Percentiles rank a stretch among this genome's conserved stretches.
Conservation (phyloP, 331 rosid genomes). For the Malus hybrid region DNA sequence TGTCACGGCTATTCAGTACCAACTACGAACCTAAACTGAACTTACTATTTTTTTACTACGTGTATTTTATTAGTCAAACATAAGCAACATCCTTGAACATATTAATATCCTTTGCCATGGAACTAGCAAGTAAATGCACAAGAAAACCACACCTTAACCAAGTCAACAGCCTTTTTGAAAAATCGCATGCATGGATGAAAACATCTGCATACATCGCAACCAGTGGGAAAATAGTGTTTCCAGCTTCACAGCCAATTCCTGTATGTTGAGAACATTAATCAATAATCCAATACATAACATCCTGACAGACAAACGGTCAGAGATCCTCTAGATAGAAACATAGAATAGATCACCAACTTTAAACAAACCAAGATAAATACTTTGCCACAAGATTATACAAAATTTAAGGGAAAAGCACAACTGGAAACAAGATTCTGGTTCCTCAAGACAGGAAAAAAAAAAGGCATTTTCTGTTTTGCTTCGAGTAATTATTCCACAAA, state of each 20-base stretch:
- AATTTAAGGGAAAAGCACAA: too few relatives aligned
- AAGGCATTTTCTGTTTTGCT: too few relatives aligned
- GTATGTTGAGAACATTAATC: constrained; percentile 17
- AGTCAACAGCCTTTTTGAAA: constrained; percentile 81
- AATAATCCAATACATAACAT: neutral
- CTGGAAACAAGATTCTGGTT: neutral
- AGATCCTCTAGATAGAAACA: neutral
- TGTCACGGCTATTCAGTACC: neutral
- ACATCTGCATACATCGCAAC: constrained; percentile 55
- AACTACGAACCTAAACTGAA: neutral
- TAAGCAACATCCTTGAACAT: neutral
- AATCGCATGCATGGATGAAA: constrained; percentile 84
- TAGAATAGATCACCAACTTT: neutral
- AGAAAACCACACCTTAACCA: constrained; percentile 63
- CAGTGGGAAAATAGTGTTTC: constrained; percentile 88
- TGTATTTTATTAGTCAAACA: neutral
- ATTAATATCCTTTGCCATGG: neutral
- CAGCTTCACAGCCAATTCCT: constrained; percentile 91
- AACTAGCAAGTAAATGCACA: neutral
- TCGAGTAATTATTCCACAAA: neutral
- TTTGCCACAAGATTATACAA: neutral
- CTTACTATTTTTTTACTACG: neutral
- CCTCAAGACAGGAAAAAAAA: neutral
- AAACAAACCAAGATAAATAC: neutral
- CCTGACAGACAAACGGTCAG: constrained; percentile 8